These are phyloP conservation scores for Ceratocystis diversiconidia DNA, from an alignment of 2,329 filamentous ascomycete genomes.

Conservation along the genomic window DNA sequence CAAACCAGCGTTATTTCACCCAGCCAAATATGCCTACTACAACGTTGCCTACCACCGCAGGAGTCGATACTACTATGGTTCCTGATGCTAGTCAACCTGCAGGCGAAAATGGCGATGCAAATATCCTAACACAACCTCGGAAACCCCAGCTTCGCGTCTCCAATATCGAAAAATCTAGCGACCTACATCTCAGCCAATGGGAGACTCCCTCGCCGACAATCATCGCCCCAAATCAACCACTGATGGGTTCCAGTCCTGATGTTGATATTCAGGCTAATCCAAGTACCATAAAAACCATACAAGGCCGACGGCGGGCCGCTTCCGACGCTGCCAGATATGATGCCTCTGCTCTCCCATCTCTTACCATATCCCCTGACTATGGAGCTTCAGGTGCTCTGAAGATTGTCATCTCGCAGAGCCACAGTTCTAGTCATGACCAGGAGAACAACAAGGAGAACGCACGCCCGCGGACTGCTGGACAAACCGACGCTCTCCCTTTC, in stretches of 20 bases:
- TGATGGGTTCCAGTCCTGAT: neutral
- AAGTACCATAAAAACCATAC: neutral
- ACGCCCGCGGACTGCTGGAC: slow-evolving; percentile 34
- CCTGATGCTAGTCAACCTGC: slow-evolving; percentile 19
- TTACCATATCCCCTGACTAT: slow-evolving; percentile 37
- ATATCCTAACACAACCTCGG: neutral
- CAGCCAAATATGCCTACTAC: slow-evolving; percentile 46
- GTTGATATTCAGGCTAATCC: neutral
- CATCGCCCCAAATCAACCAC: neutral
- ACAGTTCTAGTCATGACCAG: neutral
- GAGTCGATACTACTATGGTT: slow-evolving; percentile 34
- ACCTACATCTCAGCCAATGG: slow-evolving; percentile 24
- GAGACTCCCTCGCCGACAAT: slow-evolving; percentile 2
- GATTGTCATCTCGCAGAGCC: slow-evolving; percentile 57
- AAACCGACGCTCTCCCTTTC: slow-evolving; percentile 37
- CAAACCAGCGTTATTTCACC: slow-evolving; percentile 46
- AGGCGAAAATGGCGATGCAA: neutral
- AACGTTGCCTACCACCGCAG: slow-evolving; percentile 45
- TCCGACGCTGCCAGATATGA: slow-evolving; percentile 70
- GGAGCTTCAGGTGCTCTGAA: slow-evolving; percentile 50
- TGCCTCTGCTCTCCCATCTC: slow-evolving; percentile 24
- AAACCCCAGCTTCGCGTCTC: slow-evolving; percentile 12
- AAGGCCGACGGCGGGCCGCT: slow-evolving; percentile 45
- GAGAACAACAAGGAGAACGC: neutral
- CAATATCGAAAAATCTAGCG: slow-evolving; percentile 15